Evolutionary conservation across 495 filamentous ascomycete species (phyloP).

Genomic region (Jackrogersella multiformis): DNA sequence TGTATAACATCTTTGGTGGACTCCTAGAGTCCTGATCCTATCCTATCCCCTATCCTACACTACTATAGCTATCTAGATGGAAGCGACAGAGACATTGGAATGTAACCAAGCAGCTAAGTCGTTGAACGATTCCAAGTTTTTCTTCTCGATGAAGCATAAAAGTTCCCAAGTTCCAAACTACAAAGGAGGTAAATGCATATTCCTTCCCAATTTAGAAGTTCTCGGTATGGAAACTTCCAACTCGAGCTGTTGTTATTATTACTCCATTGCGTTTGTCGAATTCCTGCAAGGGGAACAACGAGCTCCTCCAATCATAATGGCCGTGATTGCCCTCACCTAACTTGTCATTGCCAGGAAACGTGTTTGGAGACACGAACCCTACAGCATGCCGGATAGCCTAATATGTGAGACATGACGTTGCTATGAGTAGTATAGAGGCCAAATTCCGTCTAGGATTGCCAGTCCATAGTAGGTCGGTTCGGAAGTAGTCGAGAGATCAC

Average conservation of each 20-base stretch:
- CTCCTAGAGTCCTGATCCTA: neutral
- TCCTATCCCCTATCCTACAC: neutral
- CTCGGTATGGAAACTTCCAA: slow-evolving; percentile 8
- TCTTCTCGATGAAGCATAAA: neutral
- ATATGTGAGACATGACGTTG: slow-evolving; percentile 9
- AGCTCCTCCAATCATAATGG: slow-evolving; percentile 20
- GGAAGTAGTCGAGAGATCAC: neutral
- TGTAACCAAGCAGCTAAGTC: neutral
- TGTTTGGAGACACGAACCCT: slow-evolving; percentile 19
- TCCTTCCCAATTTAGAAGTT: slow-evolving; percentile 30
- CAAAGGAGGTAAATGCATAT: neutral
- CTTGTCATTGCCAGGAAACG: slow-evolving; percentile 14
- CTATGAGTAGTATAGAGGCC: neutral
- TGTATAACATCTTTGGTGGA: slow-evolving; percentile 21
- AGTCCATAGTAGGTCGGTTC: neutral
- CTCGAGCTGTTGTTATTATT: slow-evolving; percentile 1
- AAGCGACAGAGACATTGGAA: slow-evolving; percentile 5
- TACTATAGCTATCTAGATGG: slow-evolving; percentile 3
- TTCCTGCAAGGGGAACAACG: slow-evolving; percentile 35
- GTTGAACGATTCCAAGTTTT: neutral
- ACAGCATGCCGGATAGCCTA: neutral
- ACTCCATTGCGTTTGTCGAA: slow-evolving; percentile 16
- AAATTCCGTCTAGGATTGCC: neutral
- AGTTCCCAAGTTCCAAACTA: neutral
- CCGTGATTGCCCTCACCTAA: slow-evolving; percentile 13